phyloP scores from a whole-genome alignment of 495 filamentous ascomycete genomes.

The Aspergillus sclerotiicarbonarius region DNA sequence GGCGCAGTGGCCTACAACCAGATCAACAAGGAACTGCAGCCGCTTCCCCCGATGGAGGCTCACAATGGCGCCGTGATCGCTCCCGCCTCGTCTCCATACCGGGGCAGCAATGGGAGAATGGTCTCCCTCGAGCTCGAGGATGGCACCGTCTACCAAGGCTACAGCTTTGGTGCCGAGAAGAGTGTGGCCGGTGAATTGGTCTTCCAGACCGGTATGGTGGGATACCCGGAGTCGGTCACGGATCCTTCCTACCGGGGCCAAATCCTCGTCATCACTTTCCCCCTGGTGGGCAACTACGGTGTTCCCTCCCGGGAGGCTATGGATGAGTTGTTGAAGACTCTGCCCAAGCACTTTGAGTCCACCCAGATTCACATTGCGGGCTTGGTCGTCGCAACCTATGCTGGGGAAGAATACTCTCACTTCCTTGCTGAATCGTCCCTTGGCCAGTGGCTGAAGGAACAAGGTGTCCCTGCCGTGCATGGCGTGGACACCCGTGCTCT shows the following conservation, averaged over 20 bases:
- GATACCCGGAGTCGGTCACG: conserved; percentile 93
- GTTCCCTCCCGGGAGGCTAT: conserved; percentile 80
- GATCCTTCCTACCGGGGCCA: conserved; percentile 92
- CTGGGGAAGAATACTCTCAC: conserved; percentile 92
- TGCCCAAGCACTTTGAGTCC: conserved; percentile 90
- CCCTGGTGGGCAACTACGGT: conserved; percentile 90
- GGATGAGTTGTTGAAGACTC: conserved; percentile 76
- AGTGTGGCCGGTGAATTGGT: conserved; percentile 93
- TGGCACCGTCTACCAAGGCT: conserved; percentile 82
- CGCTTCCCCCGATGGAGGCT: conserved; percentile 33
- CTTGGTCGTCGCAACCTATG: conserved; percentile 83
- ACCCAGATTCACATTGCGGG: conserved; percentile 89
- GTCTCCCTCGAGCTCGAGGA: conserved; percentile 88
- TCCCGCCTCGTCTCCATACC: conserved; percentile 47
- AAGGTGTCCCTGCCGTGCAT: conserved; percentile 93
- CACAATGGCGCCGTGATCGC: conserved; percentile 42
- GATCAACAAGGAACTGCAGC: conserved; percentile 32
- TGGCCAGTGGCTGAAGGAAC: conserved; percentile 92
- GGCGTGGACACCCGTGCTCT: conserved; percentile 92
- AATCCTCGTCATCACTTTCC: conserved; percentile 88
- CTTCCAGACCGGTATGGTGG: conserved; percentile 99
- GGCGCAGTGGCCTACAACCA: conserved; percentile 35
- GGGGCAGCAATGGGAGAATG: conserved; percentile 52
- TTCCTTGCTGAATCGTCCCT: conserved; percentile 85
- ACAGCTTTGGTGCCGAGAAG: conserved; percentile 92